phyloP scores from a whole-genome alignment of 1,139 yeast genomes.

The Zygoascus sp. region DNA sequence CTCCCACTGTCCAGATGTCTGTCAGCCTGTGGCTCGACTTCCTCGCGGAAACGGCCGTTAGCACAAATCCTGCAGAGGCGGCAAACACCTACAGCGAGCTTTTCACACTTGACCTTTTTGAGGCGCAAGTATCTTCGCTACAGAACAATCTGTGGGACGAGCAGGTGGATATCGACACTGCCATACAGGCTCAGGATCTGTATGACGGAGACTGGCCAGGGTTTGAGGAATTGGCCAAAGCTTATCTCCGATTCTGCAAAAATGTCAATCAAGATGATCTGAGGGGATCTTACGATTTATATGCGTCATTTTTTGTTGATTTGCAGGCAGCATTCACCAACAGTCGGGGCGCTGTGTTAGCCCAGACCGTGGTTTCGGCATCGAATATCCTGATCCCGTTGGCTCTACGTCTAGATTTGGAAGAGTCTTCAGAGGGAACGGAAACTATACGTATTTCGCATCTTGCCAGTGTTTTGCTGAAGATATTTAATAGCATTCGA shows the following conservation, averaged over 20 bases:
- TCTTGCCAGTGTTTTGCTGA: conserved; percentile 54
- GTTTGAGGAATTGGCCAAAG: conserved; percentile 47
- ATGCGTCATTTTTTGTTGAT: conserved; percentile 49
- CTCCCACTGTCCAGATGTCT: conserved; percentile 21
- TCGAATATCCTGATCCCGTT: conserved; percentile 46
- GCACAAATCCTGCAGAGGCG: conserved; percentile 17
- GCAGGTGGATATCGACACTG: conserved; percentile 22
- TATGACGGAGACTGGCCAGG: conserved; percentile 48
- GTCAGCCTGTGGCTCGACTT: conserved; percentile 24
- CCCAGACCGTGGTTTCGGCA: conserved; percentile 42
- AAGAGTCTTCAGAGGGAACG: conserved; percentile 32
- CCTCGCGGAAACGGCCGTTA: conserved; percentile 18
- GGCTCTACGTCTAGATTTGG: conserved; percentile 46
- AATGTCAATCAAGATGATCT: conserved; percentile 59
- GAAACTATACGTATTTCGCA: conserved; percentile 47
- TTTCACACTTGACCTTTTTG: conserved; percentile 27
- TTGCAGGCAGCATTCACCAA: conserved; percentile 58
- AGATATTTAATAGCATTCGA: conserved; percentile 59
- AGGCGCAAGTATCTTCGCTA: conserved; percentile 32
- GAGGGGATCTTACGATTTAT: conserved; percentile 55
- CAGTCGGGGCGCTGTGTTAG: conserved; percentile 47
- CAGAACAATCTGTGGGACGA: conserved; percentile 33
- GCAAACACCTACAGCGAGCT: conserved; percentile 13
- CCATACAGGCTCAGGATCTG: conserved; percentile 39
- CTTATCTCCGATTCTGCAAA: conserved; percentile 49